Evolutionary conservation across 2,329 filamentous ascomycete genomes (phyloP), one percentile per base, ranked within the genome.

Genomic region (Calonectria fujianensis): DNA sequence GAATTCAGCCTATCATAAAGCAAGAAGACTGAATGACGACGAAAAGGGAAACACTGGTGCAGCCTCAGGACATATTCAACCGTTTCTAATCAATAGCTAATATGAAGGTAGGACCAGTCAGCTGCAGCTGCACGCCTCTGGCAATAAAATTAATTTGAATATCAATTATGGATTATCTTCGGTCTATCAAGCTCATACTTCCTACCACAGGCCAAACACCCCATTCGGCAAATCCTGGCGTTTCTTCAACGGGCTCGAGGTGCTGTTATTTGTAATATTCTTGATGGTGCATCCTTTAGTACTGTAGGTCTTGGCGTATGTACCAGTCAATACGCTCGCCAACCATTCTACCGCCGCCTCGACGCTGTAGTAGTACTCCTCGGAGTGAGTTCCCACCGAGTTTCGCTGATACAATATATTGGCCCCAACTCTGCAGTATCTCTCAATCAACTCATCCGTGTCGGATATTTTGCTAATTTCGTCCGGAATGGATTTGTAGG

Each of bases 361-460:
- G 2, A 75, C 67, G 13, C 76, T 61, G 3, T 73, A 52, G 0
- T 18, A n/a, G 0, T 69, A 73, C 50, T 80, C 79, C 13, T 79
- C 41, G 0, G 73, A 27, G 27, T 80, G 79, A 1, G 69, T 67
- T 0, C 78, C 79, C 3, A 77, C 71, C 2, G 76, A 52, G 9
- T 81, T 81, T 8, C 79, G 52, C 27, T 81, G 64, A 18, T 81
- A 81, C 6, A 81, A 2, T 2, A 81, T 80, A 10, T 80, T 80
- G 0, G 77, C 79, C 0, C 79, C 79, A 0, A 78, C 64, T 0
- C 24, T 27, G 2, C 79, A 81, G 37, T 77, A 81, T n/a, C 72
- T 54, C 14, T 80, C 52, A 7, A 81, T 48, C 10, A 81, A 35
- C 0, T 45, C 74, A 18, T 81, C 79, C 0, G 79, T 80, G 27